Conservation (phyloP, 1,284 basidiomycete species). For the Takashimella tepidaria region DNA sequence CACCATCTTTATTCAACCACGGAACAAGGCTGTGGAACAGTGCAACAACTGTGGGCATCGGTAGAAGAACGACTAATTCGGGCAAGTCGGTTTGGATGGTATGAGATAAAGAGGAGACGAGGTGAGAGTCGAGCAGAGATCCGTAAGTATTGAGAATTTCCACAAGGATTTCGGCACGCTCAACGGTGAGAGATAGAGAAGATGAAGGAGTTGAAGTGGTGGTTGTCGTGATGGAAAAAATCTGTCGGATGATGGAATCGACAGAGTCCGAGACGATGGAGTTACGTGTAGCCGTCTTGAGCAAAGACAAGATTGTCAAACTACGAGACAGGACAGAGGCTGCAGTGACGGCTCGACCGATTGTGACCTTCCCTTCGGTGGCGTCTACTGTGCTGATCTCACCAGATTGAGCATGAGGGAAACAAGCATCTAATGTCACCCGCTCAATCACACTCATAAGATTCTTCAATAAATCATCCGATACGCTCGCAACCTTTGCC, state of each 20-base stretch:
- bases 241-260: conserved; percentile 13
- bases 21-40: neutral
- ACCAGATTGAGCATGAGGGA: neutral
- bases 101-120: conserved; percentile 13
- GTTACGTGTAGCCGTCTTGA: conserved; percentile 4
- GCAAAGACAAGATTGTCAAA: conserved; percentile 13
- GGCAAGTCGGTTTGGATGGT: conserved; percentile 15
- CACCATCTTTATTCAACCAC: neutral
- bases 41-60: conserved; percentile 11
- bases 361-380: neutral
- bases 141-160: conserved; percentile 12
- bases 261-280: neutral
- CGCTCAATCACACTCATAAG: conserved; percentile 58
- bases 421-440: conserved; percentile 59
- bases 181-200: neutral
- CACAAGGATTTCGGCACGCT: conserved; percentile 15
- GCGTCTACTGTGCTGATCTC: neutral
- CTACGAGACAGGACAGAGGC: conserved; percentile 9
- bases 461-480: conserved; percentile 69
- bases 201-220: neutral
- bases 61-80: conserved; percentile 14
- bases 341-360: neutral
- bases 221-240: neutral
- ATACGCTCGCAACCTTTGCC: conserved; percentile 13
- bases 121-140: conserved; percentile 14